phyloP scores from a whole-genome alignment of 495 filamentous ascomycete genomes.

The Bombardia bombarda region DNA sequence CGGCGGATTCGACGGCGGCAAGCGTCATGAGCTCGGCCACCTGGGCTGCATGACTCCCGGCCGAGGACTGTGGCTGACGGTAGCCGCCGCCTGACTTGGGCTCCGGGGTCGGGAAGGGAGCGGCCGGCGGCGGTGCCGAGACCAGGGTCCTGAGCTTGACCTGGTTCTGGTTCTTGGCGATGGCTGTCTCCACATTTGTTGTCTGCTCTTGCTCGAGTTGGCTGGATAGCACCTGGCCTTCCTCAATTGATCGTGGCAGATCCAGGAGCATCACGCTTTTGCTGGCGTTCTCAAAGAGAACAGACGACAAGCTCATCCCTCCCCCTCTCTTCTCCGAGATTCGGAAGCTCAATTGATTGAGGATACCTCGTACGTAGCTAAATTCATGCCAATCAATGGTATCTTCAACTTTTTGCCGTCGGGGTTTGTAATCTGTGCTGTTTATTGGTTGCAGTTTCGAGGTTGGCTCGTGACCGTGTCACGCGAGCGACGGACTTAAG shows the following conservation, averaged over 20 bases:
- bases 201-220: too few species aligned
- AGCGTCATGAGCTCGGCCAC: slow-evolving; percentile 38
- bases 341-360: too few species aligned
- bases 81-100: slow-evolving; percentile 17
- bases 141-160: slow-evolving; percentile 20
- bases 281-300: slow-evolving; percentile 32
- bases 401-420: too few species aligned
- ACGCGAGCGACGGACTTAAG: too few species aligned
- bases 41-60: slow-evolving; percentile 22
- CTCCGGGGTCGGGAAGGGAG: slow-evolving; percentile 39
- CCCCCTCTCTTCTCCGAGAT: too few species aligned
- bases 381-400: too few species aligned
- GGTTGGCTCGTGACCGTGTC: too few species aligned
- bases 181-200: neutral
- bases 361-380: too few species aligned
- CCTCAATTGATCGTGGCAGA: slow-evolving; percentile 38
- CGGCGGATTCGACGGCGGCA: slow-evolving; percentile 31
- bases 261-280: slow-evolving; percentile 33
- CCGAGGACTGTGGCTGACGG: slow-evolving; percentile 2
- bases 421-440: too few species aligned
- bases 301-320: slow-evolving; percentile 14
- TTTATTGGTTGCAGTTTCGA: too few species aligned
- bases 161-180: slow-evolving; percentile 6
- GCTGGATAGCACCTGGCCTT: slow-evolving; percentile 32
- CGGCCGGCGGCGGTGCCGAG: slow-evolving; percentile 25